Evolutionary conservation across 192 early-diverging fungal species (phyloP), one percentile per base, ranked within the genome.

Genomic region (Paraglomus brasilianum): DNA sequence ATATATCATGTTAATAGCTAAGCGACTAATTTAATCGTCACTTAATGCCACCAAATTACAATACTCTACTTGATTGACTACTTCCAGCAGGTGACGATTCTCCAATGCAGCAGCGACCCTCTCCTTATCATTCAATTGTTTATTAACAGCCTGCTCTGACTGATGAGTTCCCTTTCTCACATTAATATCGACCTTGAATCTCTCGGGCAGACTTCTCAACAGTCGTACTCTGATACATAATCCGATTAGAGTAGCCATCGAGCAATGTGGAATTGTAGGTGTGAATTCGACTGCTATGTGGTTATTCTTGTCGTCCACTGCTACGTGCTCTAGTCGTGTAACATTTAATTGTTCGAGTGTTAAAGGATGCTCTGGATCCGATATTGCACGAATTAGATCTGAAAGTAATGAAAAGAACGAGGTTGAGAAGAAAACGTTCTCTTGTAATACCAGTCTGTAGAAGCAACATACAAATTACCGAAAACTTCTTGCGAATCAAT

Each of bases 91-190:
- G 76, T 97, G 93, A 14, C 76, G 85, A 82, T 98, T 99, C 73
- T 98, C 97, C 49, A 99, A 78, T 5, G 97, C 97, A 1, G 97
- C 97, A 4, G 97, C 95, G 11, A 98, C 97, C 21, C 97, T 84
- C 69, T 99, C 97, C 86, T 99, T 99, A 73, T 98, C 95, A 80
- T 99, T 98, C 62, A 98, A 81, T 75, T 98, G 97, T 78, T 97
- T 98, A 77, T 98, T 98, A 66, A 98, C 67, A 47, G 93, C 92
- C 44, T 82, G 77, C 76, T 98, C 96, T 8, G 91, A 93, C 75
- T 98, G 95, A 81, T 98, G 97, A 7, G 95, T 95, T 55, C 97
- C 97, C 70, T 93, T 83, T 19, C 88, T 85, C 30, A 98, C 93
- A 10, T 79, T 81, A 49, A 98, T 95, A 80, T 95, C 93, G 5